Percentiles rank a stretch among this genome's conserved stretches.
Conservation (phyloP, 2,329 filamentous ascomycete genomes). For the Aspergillus amoenus region DNA sequence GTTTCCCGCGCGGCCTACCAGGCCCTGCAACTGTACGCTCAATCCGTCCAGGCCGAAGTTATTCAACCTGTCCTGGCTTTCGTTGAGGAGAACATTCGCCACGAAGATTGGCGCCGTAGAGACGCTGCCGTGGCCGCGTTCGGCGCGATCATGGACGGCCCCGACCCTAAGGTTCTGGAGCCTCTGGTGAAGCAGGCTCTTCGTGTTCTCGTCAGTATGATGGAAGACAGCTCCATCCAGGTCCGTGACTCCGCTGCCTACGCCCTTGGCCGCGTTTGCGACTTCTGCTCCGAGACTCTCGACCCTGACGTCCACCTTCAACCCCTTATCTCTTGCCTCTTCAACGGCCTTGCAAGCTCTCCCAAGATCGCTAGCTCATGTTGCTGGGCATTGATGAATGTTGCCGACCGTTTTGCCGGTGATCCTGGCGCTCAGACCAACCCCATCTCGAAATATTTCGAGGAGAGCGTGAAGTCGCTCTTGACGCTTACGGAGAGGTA, state of each 20-base stretch:
- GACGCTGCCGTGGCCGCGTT: constrained; percentile 97
- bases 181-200: constrained; percentile 95
- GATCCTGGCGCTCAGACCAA: constrained; percentile 78
- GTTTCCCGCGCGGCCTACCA: constrained; percentile 93
- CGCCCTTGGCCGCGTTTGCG: constrained; percentile 91
- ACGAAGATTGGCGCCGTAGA: constrained; percentile 90
- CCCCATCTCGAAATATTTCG: constrained; percentile 86
- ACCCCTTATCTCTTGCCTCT: constrained; percentile 81
- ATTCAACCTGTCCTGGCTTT: constrained; percentile 85
- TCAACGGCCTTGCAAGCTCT: constrained; percentile 83
- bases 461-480: constrained; percentile 82
- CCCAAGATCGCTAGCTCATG: constrained; percentile 97
- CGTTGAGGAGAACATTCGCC: constrained; percentile 85
- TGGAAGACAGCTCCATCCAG: constrained; percentile 81
- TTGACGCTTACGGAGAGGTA: constrained; percentile 78
- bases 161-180: constrained; percentile 86
- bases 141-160: constrained; percentile 97
- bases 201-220: constrained; percentile 87
- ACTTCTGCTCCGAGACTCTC: constrained; percentile 87
- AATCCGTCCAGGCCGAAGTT: constrained; percentile 81
- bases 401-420: constrained; percentile 91
- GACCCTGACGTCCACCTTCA: constrained; percentile 81
- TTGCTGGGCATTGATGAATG: constrained; percentile 98
- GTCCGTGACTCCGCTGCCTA: constrained; percentile 97
- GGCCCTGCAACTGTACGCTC: constrained; percentile 90